These are phyloP conservation scores for Mycena venus DNA, from an alignment of 768 basidiomycete genomes.

Conservation along the genomic window DNA sequence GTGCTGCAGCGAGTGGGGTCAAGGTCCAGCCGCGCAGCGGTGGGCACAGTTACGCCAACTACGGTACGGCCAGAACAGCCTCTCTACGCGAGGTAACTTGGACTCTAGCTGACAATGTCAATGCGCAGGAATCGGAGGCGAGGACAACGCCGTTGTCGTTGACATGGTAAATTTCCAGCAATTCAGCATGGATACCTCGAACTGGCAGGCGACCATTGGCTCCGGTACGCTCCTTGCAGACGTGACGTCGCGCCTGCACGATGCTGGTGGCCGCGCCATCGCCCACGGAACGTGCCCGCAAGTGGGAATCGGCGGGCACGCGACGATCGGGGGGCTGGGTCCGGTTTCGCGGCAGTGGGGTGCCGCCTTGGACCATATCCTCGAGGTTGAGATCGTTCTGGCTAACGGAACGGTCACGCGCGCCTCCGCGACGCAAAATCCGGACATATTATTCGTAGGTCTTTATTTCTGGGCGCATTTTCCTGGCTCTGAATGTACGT, in stretches of 20 bases:
- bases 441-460: slow-evolving; percentile 39
- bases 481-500: too few relatives aligned
- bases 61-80: slow-evolving; percentile 2
- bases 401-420: slow-evolving; percentile 37
- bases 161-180: slow-evolving; percentile 42
- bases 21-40: slow-evolving; percentile 35
- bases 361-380: slow-evolving; percentile 40
- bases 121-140: slow-evolving; percentile 38
- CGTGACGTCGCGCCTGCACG: slow-evolving; percentile 34
- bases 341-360: slow-evolving; percentile 40
- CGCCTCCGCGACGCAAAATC: slow-evolving; percentile 37
- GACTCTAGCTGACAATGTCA: too few relatives aligned
- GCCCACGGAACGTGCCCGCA: slow-evolving; percentile 47
- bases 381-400: slow-evolving; percentile 39
- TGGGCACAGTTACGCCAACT: slow-evolving; percentile 34
- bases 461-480: background rate
- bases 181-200: slow-evolving; percentile 40
- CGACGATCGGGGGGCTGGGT: slow-evolving; percentile 39
- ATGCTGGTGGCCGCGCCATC: slow-evolving; percentile 39
- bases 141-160: slow-evolving; percentile 44
- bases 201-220: slow-evolving; percentile 40
- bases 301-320: slow-evolving; percentile 44
- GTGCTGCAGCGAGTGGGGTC: slow-evolving; percentile 31
- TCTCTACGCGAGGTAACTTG: background rate
- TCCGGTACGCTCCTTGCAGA: slow-evolving; percentile 40